These are phyloP conservation scores for Crithidia acanthocephali DNA, from an alignment of 208 protist genomes.

Conservation along the genomic window DNA sequence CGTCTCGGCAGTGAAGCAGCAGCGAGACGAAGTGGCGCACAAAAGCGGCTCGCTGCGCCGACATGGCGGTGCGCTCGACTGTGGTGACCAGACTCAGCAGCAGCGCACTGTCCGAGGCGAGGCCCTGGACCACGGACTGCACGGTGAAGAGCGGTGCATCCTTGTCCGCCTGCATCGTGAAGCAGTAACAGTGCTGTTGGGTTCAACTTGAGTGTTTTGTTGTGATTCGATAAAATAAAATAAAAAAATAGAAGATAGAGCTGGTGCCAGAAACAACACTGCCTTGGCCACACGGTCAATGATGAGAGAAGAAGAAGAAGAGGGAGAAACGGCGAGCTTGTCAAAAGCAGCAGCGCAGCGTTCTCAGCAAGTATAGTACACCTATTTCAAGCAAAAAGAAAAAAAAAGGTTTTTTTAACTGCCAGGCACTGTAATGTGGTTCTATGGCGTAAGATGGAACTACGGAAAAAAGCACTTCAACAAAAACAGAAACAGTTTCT, in stretches of 20 bases:
- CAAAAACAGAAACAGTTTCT: too few species aligned
- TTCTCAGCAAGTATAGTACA: background rate
- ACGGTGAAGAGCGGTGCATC: conserved; percentile 19
- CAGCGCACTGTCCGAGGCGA: conserved; percentile 36
- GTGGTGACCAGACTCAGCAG: conserved; percentile 41
- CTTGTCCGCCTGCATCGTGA: background rate
- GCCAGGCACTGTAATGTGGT: too few species aligned
- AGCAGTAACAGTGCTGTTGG: too few species aligned
- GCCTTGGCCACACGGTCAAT: background rate
- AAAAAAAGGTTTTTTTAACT: too few species aligned
- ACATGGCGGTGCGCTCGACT: conserved; percentile 20
- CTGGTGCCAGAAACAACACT: background rate
- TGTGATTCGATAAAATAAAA: too few species aligned
- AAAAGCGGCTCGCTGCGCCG: conserved; percentile 37
- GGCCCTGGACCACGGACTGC: conserved; percentile 31
- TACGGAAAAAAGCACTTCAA: too few species aligned
- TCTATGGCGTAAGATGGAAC: too few species aligned
- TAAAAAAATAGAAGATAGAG: conserved; percentile 6
- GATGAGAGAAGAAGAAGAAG: background rate
- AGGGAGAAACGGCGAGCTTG: background rate
- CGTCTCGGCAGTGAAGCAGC: conserved; percentile 34
- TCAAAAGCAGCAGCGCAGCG: background rate
- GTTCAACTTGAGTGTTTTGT: background rate
- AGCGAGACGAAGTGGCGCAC: conserved; percentile 34
- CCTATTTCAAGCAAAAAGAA: too few species aligned